Evolutionary conservation across 2,329 filamentous ascomycete genomes (phyloP).

Genomic region (Penicillium fuscoglaucum): DNA sequence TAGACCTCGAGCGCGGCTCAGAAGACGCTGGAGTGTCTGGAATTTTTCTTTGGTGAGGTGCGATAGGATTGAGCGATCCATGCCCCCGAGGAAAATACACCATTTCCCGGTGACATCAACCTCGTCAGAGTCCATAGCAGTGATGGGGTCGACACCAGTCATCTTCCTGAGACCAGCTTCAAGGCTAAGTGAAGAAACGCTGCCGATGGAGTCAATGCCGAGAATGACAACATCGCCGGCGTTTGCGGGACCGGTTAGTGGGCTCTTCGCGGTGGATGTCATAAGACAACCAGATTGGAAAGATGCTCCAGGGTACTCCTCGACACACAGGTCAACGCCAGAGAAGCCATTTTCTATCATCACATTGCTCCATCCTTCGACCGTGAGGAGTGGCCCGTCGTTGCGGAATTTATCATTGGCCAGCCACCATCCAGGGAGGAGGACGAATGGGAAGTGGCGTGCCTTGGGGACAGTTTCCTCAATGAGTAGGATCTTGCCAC

Average conservation of each 20-base stretch:
- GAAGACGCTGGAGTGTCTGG: slow-evolving; percentile 18
- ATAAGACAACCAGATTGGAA: slow-evolving; percentile 25
- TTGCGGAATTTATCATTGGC: slow-evolving; percentile 30
- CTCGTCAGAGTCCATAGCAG: slow-evolving; percentile 3
- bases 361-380: slow-evolving; percentile 22
- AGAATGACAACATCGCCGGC: slow-evolving; percentile 23
- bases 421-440: slow-evolving; percentile 43
- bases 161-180: slow-evolving; percentile 15
- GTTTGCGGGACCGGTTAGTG: slow-evolving; percentile 9
- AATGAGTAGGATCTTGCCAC: slow-evolving; percentile 31
- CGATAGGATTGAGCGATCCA: slow-evolving; percentile 21
- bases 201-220: slow-evolving; percentile 13
- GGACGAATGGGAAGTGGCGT: slow-evolving; percentile 34
- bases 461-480: slow-evolving; percentile 26
- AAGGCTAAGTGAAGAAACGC: slow-evolving; percentile 14
- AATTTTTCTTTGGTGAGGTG: slow-evolving; percentile 20
- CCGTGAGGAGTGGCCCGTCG: slow-evolving; percentile 20
- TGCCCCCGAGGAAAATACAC: slow-evolving; percentile 26
- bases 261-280: slow-evolving; percentile 19
- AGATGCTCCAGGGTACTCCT: slow-evolving; percentile 23
- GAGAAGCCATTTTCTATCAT: slow-evolving; percentile 24
- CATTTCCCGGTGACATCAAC: slow-evolving; percentile 22
- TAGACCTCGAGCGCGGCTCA: slow-evolving; percentile 20
- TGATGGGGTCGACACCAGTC: slow-evolving; percentile 16
- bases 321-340: slow-evolving; percentile 24